A percentile compares a stretch with the other conserved stretches of the same genome.
Conservation (phyloP, 176 grass and related monocot genomes). For the Carex kokanica region DNA sequence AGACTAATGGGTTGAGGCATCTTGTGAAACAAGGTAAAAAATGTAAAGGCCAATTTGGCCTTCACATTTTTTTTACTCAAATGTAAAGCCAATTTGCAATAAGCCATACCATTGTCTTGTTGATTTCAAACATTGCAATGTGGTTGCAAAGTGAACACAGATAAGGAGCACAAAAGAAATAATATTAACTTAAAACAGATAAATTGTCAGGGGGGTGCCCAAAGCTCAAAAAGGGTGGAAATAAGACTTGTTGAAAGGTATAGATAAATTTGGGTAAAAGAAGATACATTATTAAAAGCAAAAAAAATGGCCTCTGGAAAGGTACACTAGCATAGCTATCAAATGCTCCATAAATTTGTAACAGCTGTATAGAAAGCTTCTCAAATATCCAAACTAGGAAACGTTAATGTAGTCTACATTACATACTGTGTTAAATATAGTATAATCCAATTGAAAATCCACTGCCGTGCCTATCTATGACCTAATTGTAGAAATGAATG, state of each 20-base stretch:
- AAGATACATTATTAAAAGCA: background rate
- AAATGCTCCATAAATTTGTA: background rate
- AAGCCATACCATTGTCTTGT: background rate
- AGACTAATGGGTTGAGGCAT: background rate
- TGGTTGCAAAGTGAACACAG: background rate
- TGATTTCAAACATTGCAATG: slow-evolving; percentile 1
- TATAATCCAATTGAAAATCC: slow-evolving; percentile 20
- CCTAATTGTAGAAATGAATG: background rate
- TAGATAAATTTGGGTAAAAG: background rate
- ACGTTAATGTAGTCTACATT: background rate
- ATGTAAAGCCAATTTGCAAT: background rate
- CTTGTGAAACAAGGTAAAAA: background rate
- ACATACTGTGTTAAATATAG: background rate
- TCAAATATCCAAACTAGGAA: background rate
- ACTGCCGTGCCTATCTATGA: background rate
- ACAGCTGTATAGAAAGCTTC: background rate
- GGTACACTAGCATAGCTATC: background rate
- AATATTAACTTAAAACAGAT: background rate
- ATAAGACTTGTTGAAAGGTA: background rate
- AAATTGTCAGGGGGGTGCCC: background rate
- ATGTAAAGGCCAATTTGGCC: background rate
- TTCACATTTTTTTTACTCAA: background rate
- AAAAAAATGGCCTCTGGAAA: background rate
- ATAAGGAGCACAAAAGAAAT: background rate
- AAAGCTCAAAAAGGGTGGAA: background rate